A percentile compares a stretch with the other conserved stretches of the same genome.
These are phyloP conservation scores for Penicillium cosmopolitanum DNA, from an alignment of 495 filamentous ascomycete species.

Conservation along the genomic window DNA sequence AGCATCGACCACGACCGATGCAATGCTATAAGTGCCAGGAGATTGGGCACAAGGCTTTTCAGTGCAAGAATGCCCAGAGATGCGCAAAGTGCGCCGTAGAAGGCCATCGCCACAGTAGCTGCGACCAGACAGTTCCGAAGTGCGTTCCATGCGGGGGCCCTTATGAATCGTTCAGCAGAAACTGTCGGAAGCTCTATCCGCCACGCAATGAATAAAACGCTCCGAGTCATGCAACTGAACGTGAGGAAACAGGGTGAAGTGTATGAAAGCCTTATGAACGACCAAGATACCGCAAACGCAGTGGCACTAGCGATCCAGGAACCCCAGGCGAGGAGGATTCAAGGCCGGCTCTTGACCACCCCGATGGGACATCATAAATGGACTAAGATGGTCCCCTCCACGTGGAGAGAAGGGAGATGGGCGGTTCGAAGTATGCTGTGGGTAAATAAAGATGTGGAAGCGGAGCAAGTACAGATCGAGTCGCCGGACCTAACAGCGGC, in stretches of 20 bases:
- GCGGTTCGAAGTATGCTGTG: conserved; percentile 37
- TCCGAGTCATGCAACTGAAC: conserved; percentile 35
- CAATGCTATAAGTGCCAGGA: conserved; percentile 36
- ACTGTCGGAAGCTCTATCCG: conserved; percentile 32
- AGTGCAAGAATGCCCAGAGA: conserved; percentile 30
- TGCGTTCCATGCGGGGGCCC: conserved; percentile 30
- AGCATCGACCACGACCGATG: conserved; percentile 29
- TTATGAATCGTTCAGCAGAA: conserved; percentile 36
- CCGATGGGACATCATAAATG: conserved; percentile 34
- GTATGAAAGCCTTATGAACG: conserved; percentile 35
- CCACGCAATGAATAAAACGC: conserved; percentile 30
- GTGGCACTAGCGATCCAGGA: conserved; percentile 30
- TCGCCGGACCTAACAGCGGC: conserved; percentile 35
- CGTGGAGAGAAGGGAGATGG: conserved; percentile 28
- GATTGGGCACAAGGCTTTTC: conserved; percentile 31
- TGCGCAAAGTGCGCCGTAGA: conserved; percentile 33
- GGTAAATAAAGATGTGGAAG: conserved; percentile 32
- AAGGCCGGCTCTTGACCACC: conserved; percentile 26
- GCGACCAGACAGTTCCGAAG: conserved; percentile 24
- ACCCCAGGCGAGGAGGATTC: conserved; percentile 31
- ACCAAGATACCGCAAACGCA: conserved; percentile 20
- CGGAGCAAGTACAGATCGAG: conserved; percentile 27
- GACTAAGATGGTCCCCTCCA: conserved; percentile 33
- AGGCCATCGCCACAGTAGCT: conserved; percentile 31
- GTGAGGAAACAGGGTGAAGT: conserved; percentile 32